Conservation (phyloP, 1,284 basidiomycete genomes). For the Inonotus obliquus region DNA sequence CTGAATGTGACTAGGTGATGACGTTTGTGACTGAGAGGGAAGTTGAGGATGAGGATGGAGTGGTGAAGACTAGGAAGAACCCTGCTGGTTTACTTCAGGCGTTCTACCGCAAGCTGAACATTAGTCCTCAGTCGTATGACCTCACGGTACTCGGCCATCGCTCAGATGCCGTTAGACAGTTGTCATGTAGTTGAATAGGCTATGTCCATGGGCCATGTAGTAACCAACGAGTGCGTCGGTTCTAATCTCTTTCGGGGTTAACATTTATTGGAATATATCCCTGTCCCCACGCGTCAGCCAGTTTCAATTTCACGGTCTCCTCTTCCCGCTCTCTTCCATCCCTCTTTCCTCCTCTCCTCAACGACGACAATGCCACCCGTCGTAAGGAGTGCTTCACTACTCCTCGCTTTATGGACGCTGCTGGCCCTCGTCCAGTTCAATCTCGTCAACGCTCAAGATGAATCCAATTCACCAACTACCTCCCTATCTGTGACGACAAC, state of each 20-base stretch:
- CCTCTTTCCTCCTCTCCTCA: slow-evolving; percentile 3
- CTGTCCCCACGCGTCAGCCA: slow-evolving; percentile 4
- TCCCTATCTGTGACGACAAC: slow-evolving; percentile 38
- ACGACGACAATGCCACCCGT: slow-evolving; percentile 7
- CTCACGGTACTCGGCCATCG: background rate
- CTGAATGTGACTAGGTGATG: no score
- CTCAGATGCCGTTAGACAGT: background rate
- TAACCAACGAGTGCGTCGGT: no score
- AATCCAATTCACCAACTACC: slow-evolving; percentile 19
- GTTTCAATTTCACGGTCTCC: slow-evolving; percentile 17
- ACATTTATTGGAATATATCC: background rate
- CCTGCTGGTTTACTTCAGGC: slow-evolving; percentile 42
- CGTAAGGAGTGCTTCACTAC: slow-evolving; percentile 17
- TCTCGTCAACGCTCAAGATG: slow-evolving; percentile 24
- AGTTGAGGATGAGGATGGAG: slow-evolving; percentile 25
- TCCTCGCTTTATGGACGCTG: slow-evolving; percentile 17
- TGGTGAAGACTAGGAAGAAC: slow-evolving; percentile 32
- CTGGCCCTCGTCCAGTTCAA: slow-evolving; percentile 23
- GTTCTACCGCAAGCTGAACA: slow-evolving; percentile 39
- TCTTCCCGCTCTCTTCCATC: slow-evolving; percentile 23
- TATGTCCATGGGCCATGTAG: no score
- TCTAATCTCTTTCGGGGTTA: background rate
- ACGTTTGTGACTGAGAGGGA: slow-evolving; percentile 39
- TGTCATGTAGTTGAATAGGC: no score
- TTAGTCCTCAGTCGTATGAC: slow-evolving; percentile 29